These are phyloP conservation scores for Ramalina peruviana DNA, from an alignment of 495 filamentous ascomycete genomes.

Conservation along the genomic window DNA sequence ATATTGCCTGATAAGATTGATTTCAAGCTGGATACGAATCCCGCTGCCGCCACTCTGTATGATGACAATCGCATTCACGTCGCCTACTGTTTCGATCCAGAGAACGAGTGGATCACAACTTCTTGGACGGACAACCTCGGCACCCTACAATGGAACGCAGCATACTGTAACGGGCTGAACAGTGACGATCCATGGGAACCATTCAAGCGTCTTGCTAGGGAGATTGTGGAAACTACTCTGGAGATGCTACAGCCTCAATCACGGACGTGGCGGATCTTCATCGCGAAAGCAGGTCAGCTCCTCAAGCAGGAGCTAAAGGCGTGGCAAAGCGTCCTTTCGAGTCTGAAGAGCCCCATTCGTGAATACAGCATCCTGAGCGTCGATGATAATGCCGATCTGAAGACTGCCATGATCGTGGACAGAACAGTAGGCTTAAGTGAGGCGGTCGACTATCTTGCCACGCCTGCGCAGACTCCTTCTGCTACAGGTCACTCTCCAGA, in stretches of 20 bases:
- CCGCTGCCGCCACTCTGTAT: constrained; percentile 59
- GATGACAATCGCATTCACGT: constrained; percentile 79
- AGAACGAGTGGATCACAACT: constrained; percentile 75
- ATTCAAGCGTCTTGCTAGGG: constrained; percentile 51
- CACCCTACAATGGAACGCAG: constrained; percentile 57
- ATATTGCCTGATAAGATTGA: constrained; percentile 56
- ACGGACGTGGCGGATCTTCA: constrained; percentile 66
- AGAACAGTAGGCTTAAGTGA: background rate
- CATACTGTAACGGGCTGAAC: constrained; percentile 61
- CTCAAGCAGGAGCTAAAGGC: constrained; percentile 59
- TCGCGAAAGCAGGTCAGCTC: constrained; percentile 61
- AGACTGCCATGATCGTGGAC: background rate
- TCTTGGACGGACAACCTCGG: constrained; percentile 89
- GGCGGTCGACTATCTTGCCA: constrained; percentile 1
- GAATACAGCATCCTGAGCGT: constrained; percentile 50
- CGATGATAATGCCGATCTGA: constrained; percentile 38
- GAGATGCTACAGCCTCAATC: constrained; percentile 57
- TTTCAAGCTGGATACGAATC: constrained; percentile 58
- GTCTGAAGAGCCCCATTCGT: constrained; percentile 32
- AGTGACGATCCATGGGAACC: constrained; percentile 34
- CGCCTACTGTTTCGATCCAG: constrained; percentile 67
- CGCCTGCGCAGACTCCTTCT: constrained; percentile 7
- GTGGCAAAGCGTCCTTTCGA: constrained; percentile 31
- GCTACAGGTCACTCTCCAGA: constrained; percentile 10
- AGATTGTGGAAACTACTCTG: constrained; percentile 76